Conservation (phyloP, 495 filamentous ascomycete genomes). For the Lepraria neglecta region DNA sequence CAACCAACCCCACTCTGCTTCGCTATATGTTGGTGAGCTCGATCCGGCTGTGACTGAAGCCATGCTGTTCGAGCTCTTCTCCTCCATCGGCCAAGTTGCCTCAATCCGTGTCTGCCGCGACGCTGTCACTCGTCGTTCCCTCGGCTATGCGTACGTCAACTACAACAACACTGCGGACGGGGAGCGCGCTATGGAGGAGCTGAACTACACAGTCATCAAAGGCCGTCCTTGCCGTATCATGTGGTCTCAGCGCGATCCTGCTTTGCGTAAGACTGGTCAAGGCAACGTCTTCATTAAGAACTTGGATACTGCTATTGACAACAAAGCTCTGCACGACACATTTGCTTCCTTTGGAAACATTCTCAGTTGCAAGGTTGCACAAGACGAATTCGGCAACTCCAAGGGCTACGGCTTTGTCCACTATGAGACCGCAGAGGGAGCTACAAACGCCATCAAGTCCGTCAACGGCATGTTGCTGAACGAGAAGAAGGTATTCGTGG, state of each 20-base stretch:
- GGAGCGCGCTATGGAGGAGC: constrained; percentile 95
- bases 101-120: constrained; percentile 99
- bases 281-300: constrained; percentile 99
- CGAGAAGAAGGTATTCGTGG: constrained; percentile 99
- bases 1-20: constrained; percentile 84
- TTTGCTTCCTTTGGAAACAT: constrained; percentile 99
- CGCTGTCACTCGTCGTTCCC: constrained; percentile 94
- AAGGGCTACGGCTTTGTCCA: constrained; percentile 99
- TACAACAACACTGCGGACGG: constrained; percentile 97
- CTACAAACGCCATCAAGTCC: constrained; percentile 95
- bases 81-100: constrained; percentile 95
- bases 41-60: constrained; percentile 97
- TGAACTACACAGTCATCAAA: constrained; percentile 99
- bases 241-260: constrained; percentile 99
- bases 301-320: constrained; percentile 95
- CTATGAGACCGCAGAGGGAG: constrained; percentile 98
- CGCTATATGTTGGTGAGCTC: constrained; percentile 97
- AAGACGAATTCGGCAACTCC: constrained; percentile 91
- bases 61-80: constrained; percentile 99
- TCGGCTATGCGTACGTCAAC: constrained; percentile 99
- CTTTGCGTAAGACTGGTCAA: constrained; percentile 97
- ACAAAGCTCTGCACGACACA: constrained; percentile 99
- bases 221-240: constrained; percentile 99
- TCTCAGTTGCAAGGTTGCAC: constrained; percentile 97
- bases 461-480: constrained; percentile 99